Base-by-base conservation (phyloP, 1,284 basidiomycete genomes). In the Hortiboletus rubellus region DNA sequence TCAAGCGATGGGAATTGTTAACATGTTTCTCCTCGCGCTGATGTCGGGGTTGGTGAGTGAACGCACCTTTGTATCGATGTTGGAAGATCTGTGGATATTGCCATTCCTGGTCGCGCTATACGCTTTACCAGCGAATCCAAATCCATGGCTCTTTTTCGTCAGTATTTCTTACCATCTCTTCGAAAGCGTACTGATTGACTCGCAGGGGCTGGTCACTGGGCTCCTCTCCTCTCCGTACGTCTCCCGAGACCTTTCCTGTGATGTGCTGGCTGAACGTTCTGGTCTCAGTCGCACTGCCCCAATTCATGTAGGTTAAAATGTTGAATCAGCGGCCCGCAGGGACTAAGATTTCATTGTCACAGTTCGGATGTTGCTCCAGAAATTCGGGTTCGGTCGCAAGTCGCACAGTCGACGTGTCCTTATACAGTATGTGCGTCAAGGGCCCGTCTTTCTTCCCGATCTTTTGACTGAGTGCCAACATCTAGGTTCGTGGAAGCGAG, bases 321-420 rank as follows among this genome's bases (percentile, higher is more conserved):
- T 40, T 17, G 22, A 24, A 8, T 6, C 1, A 11, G 7, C 18
- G 0, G 1, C 45, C 14, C 22, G 15, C 27, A 1, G 9, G 34
- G 33, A 27, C 27, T 51, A 22, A 46, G 0, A 14, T 9, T 2
- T 18, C 10, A 34, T 31, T 14, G 9, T 43, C 73, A 36, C 72
- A 82, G 72, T 77, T 82, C 7, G 80, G 69, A 22, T 84, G 80
- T 82, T 79, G 78, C 61, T 84, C 81, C n/a, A 76, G 81, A 43
- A 84, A 83, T 60, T 73, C 80, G 0, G 82, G 82, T 41, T 79
- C 77, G 3, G 82, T 84, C 6, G 80, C 82, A 5, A 79, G 77
- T 53, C 75, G 82, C n/a, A 82, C 82, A 0, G 80, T 84, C 43
- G 82, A 80, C 49, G 79, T 80, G 0, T 80, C 81, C 3, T 49